Evolutionary conservation across 352 stramenopile genomes (phyloP).

Genomic region (Peronospora tabacina): DNA sequence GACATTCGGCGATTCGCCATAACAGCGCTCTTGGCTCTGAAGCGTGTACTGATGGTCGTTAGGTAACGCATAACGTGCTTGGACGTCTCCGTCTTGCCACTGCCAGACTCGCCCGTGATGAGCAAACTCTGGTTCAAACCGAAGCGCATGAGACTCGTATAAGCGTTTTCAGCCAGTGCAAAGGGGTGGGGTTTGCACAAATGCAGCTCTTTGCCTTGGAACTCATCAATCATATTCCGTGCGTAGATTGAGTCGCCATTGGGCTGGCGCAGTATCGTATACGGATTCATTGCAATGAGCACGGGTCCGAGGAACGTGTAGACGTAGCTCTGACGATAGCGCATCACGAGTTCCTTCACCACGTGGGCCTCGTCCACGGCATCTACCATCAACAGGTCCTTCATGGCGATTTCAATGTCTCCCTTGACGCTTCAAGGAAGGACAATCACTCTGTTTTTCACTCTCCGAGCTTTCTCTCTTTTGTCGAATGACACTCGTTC

Average conservation of each 20-base stretch:
- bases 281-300: constrained; percentile 88
- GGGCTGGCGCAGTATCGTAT: constrained; percentile 71
- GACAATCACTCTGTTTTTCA: constrained; percentile 19
- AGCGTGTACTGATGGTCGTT: constrained; percentile 74
- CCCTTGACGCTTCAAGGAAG: not conserved
- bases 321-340: constrained; percentile 76
- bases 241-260: constrained; percentile 74
- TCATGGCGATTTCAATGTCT: constrained; percentile 21
- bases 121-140: constrained; percentile 78
- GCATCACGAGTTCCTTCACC: constrained; percentile 64
- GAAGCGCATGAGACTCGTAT: constrained; percentile 87
- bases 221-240: constrained; percentile 64
- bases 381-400: constrained; percentile 78
- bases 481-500: constrained; percentile 25
- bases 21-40: constrained; percentile 52
- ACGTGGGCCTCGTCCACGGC: constrained; percentile 67
- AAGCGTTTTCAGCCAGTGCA: constrained; percentile 78
- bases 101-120: constrained; percentile 79
- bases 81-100: constrained; percentile 93
- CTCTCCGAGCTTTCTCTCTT: constrained; percentile 22
- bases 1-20: constrained; percentile 77
- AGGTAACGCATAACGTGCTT: constrained; percentile 96
- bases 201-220: constrained; percentile 76
- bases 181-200: constrained; percentile 80
- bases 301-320: constrained; percentile 90